These are phyloP conservation scores for Buddleja alternifolia DNA, from an alignment of 257 asterid species.

Conservation along the genomic window DNA sequence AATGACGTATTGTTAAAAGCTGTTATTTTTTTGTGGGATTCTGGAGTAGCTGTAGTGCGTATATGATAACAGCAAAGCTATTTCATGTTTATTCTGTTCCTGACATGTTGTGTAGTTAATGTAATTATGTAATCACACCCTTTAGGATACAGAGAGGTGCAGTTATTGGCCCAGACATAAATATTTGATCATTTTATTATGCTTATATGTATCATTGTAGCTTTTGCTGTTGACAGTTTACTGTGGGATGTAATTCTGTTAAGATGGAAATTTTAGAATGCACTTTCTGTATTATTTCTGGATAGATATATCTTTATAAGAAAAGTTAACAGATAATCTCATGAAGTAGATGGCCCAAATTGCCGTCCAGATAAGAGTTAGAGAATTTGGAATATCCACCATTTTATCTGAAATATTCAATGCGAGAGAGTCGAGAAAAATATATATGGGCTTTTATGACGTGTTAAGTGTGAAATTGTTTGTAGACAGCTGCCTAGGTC, in stretches of 20 bases:
- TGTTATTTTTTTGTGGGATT: constrained; percentile 22
- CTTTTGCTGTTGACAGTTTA: constrained; percentile 12
- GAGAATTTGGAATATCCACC: background rate
- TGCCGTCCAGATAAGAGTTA: background rate
- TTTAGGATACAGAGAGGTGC: background rate
- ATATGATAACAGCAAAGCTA: constrained; percentile 12
- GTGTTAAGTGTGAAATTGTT: background rate
- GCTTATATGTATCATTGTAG: background rate
- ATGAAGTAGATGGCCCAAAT: background rate
- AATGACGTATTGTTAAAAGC: background rate
- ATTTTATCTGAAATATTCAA: background rate
- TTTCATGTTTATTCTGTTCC: constrained; percentile 20
- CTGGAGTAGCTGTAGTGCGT: constrained; percentile 26
- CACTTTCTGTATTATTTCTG: background rate
- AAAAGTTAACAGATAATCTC: background rate
- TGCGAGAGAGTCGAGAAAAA: too few species aligned
- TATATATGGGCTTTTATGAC: background rate
- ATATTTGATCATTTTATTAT: constrained; percentile 1
- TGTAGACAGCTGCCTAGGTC: background rate
- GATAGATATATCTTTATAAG: background rate
- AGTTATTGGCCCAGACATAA: background rate
- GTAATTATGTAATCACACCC: background rate
- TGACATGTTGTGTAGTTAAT: background rate
- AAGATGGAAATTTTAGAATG: constrained; percentile 1
- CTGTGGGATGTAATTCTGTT: constrained; percentile 1